These are phyloP conservation scores for Fraxinus dipetala DNA, from an alignment of 305 asterid species.

Conservation along the genomic window DNA sequence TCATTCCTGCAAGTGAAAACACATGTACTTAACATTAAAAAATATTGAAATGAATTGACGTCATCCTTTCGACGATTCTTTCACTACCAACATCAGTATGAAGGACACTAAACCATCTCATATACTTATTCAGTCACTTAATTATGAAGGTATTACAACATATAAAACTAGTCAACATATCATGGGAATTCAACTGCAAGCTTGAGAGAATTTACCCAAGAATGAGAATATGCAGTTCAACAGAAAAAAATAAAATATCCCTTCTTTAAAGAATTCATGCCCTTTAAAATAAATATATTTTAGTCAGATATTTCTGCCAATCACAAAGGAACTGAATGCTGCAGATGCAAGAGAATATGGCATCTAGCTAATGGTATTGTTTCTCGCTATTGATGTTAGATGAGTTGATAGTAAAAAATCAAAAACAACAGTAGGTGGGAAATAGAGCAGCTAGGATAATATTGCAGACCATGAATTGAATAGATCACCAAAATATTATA, in stretches of 20 bases:
- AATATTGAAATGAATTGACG: neutral
- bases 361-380: neutral
- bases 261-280: conserved; percentile 8
- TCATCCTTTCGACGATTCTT: neutral
- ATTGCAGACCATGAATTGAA: conserved; percentile 11
- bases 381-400: neutral
- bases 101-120: neutral
- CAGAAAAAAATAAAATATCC: too few species aligned
- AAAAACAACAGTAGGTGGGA: conserved; percentile 8
- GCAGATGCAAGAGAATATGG: conserved; percentile 15
- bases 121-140: neutral
- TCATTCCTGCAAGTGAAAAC: conserved; percentile 55
- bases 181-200: neutral
- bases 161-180: neutral
- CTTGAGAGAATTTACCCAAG: neutral
- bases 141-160: conserved; percentile 5
- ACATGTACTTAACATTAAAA: neutral
- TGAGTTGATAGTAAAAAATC: conserved; percentile 6
- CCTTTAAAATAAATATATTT: conserved; percentile 1
- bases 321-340: neutral
- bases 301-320: neutral
- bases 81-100: conserved; percentile 10
- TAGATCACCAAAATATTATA: conserved; percentile 7
- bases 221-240: neutral
- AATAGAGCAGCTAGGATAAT: neutral